Evolutionary conservation across 148 eudicot species (phyloP), one percentile per base, ranked within the genome.

Genomic region (Arctostaphylos glauca): DNA sequence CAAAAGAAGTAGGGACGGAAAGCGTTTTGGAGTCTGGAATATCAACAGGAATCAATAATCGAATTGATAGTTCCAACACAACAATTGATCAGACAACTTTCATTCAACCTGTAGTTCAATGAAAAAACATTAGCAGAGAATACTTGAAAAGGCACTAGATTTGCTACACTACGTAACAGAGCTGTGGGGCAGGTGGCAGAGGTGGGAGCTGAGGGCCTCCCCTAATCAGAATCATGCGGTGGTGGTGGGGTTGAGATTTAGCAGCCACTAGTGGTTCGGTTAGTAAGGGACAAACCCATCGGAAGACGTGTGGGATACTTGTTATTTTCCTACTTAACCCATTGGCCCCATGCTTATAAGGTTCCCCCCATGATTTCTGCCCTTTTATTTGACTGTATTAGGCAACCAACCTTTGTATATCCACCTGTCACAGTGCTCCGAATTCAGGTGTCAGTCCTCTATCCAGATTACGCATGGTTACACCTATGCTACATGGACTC

Each of bases 211-310:
- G 14, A 79, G 41, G 72, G 72, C 54, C 71, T 59, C 12, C 59
- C 31, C 54, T 76, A 14, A 64, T 76, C 4, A 76, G 49, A 50
- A 49, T 31, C 23, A 14, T 18, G 71, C 18, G 25, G 70, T 19
- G 25, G 50, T 72, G 76, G 53, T 41, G 62, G 81, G 23, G 46
- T n/a, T 68, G 72, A 78, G 6, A 7, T 44, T 70, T 9, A 46
- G 70, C 4, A 19, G 14, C 73, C 18, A 55, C 41, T 41, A 8
- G 48, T 44, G 85, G 78, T 77, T 41, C 25, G 78, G 81, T 83
- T 54, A 47, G 85, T 78, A 78, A 83, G 81, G 56, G 68, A 78
- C 77, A 78, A 4, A 41, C 71, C 84, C 74, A 82, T 41, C 31
- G 49, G 80, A 49, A 23, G 41, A 60, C 49, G 74, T 60, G 43